Evolutionary conservation across 129 eudicot genomes (phyloP).

Genomic region (Rutidosis leptorrhynchoides): DNA sequence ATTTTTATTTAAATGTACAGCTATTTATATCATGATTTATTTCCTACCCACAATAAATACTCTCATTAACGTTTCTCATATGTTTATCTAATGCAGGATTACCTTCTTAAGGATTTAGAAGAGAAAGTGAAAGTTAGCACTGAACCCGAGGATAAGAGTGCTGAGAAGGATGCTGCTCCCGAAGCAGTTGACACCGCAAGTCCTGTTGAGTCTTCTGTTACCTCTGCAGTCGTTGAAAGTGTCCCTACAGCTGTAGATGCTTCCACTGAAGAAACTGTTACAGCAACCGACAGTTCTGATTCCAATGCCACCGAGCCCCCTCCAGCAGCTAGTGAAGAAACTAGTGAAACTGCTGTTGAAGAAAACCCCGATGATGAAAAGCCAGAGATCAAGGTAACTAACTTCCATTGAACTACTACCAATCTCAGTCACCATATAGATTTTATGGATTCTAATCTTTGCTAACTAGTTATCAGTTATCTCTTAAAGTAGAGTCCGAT

Average conservation of each 20-base stretch:
- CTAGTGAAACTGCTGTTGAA: slow-evolving; percentile 46
- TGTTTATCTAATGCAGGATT: slow-evolving; percentile 44
- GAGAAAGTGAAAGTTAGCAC: slow-evolving; percentile 34
- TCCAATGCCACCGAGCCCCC: slow-evolving; percentile 32
- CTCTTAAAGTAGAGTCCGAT: not conserved
- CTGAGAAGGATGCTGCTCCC: slow-evolving; percentile 29
- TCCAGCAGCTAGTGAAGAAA: slow-evolving; percentile 48
- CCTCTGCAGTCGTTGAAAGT: slow-evolving; percentile 35
- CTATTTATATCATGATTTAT: not conserved
- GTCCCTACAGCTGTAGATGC: slow-evolving; percentile 36
- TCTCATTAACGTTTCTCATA: not conserved
- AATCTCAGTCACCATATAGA: not conserved
- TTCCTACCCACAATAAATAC: not conserved
- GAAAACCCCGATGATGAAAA: slow-evolving; percentile 51
- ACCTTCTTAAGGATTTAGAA: slow-evolving; percentile 55
- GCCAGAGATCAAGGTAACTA: slow-evolving; percentile 74
- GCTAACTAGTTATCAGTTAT: not conserved
- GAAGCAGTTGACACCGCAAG: slow-evolving; percentile 38
- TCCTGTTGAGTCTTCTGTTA: slow-evolving; percentile 44
- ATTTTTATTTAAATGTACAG: not conserved
- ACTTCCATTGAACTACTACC: slow-evolving; percentile 16
- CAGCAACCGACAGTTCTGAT: slow-evolving; percentile 32
- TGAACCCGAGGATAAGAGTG: slow-evolving; percentile 42
- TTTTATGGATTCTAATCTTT: not conserved
- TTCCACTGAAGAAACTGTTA: slow-evolving; percentile 43